Conservation (phyloP, 2,329 filamentous ascomycete species). For the Cryphonectria parasitica region DNA sequence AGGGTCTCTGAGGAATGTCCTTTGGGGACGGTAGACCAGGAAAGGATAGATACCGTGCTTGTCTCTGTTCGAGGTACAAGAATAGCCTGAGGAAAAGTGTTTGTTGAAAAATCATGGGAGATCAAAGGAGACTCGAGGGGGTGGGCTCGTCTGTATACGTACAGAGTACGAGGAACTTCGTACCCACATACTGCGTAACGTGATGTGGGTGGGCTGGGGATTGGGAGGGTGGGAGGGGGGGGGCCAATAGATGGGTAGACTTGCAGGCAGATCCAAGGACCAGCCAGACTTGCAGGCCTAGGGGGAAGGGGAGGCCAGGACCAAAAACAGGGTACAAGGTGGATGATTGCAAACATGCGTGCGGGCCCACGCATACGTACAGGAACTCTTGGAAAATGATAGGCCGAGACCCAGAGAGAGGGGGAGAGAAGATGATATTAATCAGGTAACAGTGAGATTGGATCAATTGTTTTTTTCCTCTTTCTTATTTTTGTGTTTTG, state of each 20-base stretch:
- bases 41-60: not conserved
- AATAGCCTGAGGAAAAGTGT: not conserved
- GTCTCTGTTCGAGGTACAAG: not conserved
- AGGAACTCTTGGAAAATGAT: not conserved
- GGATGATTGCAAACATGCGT: not conserved
- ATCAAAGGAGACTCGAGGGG: not conserved
- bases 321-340: not conserved
- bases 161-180: not conserved
- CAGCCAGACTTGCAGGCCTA: not conserved
- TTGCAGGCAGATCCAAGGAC: constrained; percentile 5
- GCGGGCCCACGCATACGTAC: constrained; percentile 1
- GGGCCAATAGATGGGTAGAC: not conserved
- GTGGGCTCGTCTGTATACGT: not conserved
- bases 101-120: not conserved
- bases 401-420: not conserved
- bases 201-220: not conserved
- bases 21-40: too few relatives aligned
- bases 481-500: not conserved
- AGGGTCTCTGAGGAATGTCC: not conserved
- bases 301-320: not conserved
- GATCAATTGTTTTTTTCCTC: not conserved
- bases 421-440: not conserved
- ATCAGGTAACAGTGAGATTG: not conserved
- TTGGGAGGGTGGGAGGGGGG: not conserved
- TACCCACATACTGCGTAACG: not conserved